A percentile compares a stretch with the other conserved stretches of the same genome.
Evolutionary conservation across 805 yeast genomes (phyloP).

Genomic region (Suhomyces emberorum): DNA sequence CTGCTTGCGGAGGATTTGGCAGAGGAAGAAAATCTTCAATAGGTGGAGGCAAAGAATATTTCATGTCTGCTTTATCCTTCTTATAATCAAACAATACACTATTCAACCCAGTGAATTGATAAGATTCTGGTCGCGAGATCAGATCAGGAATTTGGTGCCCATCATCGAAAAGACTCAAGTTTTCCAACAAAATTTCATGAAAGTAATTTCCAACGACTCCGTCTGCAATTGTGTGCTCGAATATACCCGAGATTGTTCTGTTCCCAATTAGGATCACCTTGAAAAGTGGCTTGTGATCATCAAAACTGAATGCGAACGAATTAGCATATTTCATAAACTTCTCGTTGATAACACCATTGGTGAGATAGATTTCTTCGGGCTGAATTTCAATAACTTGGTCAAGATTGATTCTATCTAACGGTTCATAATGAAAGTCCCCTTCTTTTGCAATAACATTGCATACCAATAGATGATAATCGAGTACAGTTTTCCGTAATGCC

Average conservation of each 20-base stretch:
- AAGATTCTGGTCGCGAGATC: no score
- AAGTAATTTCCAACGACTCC: constrained; percentile 34
- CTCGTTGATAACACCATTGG: constrained; percentile 23
- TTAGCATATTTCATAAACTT: constrained; percentile 24
- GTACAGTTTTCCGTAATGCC: constrained; percentile 29
- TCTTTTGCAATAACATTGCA: constrained; percentile 28
- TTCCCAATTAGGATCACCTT: constrained; percentile 23
- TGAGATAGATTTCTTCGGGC: constrained; percentile 9
- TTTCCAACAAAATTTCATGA: constrained; percentile 33
- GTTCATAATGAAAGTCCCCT: constrained; percentile 17
- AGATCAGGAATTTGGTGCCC: no score
- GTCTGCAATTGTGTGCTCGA: constrained; percentile 40
- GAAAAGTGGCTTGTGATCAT: constrained; percentile 26
- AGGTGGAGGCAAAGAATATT: constrained; percentile 34
- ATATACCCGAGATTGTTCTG: constrained; percentile 20
- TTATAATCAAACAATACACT: constrained; percentile 20
- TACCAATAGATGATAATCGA: constrained; percentile 33
- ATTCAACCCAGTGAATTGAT: constrained; percentile 2
- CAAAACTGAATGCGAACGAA: constrained; percentile 17
- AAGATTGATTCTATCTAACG: constrained; percentile 20
- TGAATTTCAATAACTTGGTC: constrained; percentile 23
- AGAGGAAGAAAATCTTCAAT: constrained; percentile 26
- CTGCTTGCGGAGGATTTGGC: background rate
- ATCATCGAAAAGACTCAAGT: constrained; percentile 17
- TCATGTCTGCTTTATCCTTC: constrained; percentile 17